phyloP scores from a whole-genome alignment of 78 protist genomes.

The Speleostelium caveatum region DNA sequence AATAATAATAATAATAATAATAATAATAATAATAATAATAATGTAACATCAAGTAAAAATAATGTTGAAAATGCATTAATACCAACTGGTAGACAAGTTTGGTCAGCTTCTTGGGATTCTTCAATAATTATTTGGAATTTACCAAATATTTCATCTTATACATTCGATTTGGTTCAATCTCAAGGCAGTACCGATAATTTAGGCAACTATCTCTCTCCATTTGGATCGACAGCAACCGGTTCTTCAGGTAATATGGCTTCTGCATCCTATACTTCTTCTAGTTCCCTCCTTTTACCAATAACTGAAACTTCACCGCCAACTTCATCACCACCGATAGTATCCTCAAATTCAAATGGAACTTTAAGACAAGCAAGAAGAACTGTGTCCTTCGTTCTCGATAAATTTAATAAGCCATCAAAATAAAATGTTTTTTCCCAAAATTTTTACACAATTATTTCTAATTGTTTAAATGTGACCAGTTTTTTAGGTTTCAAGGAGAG shows the following conservation, averaged over 20 bases:
- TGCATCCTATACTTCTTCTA: not conserved
- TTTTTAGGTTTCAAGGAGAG: not conserved
- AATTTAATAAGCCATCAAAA: constrained; percentile 26
- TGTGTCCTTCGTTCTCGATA: constrained; percentile 68
- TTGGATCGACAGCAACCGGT: not conserved
- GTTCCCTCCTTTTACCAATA: not conserved
- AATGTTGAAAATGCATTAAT: not conserved
- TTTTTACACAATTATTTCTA: not conserved
- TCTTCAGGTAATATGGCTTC: not conserved
- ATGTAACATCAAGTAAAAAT: not conserved
- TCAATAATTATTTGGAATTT: constrained; percentile 37
- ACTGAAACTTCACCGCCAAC: not conserved
- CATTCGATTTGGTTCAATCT: not conserved
- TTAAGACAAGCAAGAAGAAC: constrained; percentile 43
- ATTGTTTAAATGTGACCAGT: not conserved
- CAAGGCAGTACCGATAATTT: not conserved
- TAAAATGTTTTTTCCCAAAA: not conserved
- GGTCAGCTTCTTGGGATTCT: constrained; percentile 63
- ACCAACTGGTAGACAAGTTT: constrained; percentile 35
- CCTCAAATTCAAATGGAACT: constrained; percentile 4
- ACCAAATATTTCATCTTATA: not conserved
- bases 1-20: not conserved
- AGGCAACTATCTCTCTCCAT: not conserved
- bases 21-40: not conserved
- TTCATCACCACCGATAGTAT: constrained; percentile 16